Conservation (phyloP, 148 eudicot genomes). For the Vaccinium darrowii region DNA sequence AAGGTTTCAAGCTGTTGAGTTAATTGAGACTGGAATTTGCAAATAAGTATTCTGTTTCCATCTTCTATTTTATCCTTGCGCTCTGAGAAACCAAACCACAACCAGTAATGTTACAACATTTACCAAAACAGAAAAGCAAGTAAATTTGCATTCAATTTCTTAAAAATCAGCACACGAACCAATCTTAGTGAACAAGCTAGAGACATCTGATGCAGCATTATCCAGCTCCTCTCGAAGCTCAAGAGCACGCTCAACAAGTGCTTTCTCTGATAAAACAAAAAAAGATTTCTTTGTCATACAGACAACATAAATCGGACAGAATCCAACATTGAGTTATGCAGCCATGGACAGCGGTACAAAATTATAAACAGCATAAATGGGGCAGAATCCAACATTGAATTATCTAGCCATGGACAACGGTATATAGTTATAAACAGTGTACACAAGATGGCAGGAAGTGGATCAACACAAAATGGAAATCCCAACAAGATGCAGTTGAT, state of each 20-base stretch:
- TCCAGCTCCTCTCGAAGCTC: slow-evolving; percentile 91
- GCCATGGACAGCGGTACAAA: no score
- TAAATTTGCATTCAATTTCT: not conserved
- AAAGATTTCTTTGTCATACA: not conserved
- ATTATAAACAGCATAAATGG: not conserved
- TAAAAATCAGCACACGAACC: slow-evolving; percentile 46
- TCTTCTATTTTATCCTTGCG: slow-evolving; percentile 96
- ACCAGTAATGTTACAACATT: slow-evolving; percentile 13
- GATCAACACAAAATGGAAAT: not conserved
- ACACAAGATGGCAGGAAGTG: not conserved
- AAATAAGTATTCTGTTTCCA: slow-evolving; percentile 71
- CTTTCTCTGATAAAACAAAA: slow-evolving; percentile 59
- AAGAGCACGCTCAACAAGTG: slow-evolving; percentile 86
- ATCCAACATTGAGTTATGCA: not conserved
- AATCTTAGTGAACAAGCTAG: slow-evolving; percentile 82
- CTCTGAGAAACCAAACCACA: slow-evolving; percentile 44
- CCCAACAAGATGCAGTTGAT: slow-evolving; percentile 11
- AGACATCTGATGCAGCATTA: slow-evolving; percentile 85
- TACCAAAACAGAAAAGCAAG: not conserved
- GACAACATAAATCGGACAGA: not conserved
- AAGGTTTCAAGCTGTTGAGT: slow-evolving; percentile 83
- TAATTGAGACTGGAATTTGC: slow-evolving; percentile 75
- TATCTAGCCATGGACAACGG: not conserved
- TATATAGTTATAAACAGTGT: not conserved
- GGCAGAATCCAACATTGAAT: not conserved